Evolutionary conservation across 306 rosid genomes (phyloP).

Genomic region (Fagus crenata): DNA sequence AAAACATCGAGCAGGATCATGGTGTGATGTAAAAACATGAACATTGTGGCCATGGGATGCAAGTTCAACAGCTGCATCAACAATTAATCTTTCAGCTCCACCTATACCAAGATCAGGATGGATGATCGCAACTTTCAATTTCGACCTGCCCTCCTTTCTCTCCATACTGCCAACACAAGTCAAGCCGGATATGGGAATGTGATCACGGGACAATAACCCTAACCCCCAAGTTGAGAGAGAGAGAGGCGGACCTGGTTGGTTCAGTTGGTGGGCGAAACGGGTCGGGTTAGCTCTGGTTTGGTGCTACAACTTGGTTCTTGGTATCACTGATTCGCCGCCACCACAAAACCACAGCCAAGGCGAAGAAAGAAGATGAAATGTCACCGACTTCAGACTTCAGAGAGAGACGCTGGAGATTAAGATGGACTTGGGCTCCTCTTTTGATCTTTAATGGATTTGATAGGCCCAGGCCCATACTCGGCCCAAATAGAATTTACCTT

Average conservation of each 20-base stretch:
- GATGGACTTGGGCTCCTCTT: no score
- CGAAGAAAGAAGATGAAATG: no score
- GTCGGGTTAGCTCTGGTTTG: no score
- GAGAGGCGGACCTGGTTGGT: neutral
- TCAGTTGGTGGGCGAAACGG: neutral
- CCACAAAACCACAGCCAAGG: no score
- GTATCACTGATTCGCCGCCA: no score
- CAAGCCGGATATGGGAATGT: neutral
- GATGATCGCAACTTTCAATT: constrained; percentile 63
- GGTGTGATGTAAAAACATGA: constrained; percentile 80
- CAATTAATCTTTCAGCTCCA: constrained; percentile 86
- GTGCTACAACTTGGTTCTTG: no score
- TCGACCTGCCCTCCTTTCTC: neutral
- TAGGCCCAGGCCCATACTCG: no score
- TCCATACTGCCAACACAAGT: neutral
- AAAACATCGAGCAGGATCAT: constrained; percentile 76
- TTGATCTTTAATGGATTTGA: no score
- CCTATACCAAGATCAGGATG: constrained; percentile 98
- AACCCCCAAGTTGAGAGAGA: neutral
- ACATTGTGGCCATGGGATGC: constrained; percentile 76
- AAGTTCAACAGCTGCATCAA: constrained; percentile 88
- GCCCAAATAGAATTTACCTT: no score
- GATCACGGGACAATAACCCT: no score
- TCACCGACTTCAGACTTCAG: no score
- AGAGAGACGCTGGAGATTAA: no score